These are phyloP conservation scores for Leptosphaerulina australis DNA, from an alignment of 2,329 filamentous ascomycete genomes.

Conservation along the genomic window DNA sequence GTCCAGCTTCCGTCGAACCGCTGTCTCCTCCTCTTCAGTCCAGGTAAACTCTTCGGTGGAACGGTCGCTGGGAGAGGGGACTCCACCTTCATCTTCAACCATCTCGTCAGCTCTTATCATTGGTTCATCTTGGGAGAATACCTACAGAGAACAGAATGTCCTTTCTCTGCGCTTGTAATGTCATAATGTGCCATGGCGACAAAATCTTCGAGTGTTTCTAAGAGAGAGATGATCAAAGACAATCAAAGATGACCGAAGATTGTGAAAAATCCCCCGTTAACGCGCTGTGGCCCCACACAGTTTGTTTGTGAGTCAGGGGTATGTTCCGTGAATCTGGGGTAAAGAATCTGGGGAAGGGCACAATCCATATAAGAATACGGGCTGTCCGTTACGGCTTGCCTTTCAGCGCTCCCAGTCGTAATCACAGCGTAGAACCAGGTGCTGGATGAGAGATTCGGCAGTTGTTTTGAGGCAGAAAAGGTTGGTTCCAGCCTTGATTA, in stretches of 20 bases:
- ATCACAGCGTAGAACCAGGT: conserved; percentile 18
- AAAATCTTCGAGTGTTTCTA: neutral
- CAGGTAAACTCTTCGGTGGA: conserved; percentile 51
- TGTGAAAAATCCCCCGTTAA: conserved; percentile 7
- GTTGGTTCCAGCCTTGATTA: conserved; percentile 24
- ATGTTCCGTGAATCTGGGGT: conserved; percentile 27
- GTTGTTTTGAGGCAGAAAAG: conserved; percentile 30
- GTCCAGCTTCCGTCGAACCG: conserved; percentile 60
- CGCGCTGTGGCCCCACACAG: conserved; percentile 26
- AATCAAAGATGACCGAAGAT: neutral
- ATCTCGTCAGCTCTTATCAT: neutral
- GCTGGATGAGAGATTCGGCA: conserved; percentile 35
- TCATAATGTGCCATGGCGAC: conserved; percentile 1
- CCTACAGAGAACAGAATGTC: conserved; percentile 11
- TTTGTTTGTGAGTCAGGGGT: conserved; percentile 13
- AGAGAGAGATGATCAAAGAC: neutral
- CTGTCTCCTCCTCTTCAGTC: conserved; percentile 59
- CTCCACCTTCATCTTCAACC: conserved; percentile 11
- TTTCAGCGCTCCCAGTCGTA: conserved; percentile 4
- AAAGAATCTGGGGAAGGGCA: conserved; percentile 36
- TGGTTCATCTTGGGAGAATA: neutral
- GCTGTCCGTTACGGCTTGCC: conserved; percentile 24
- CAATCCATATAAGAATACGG: conserved; percentile 39
- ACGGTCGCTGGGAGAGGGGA: conserved; percentile 30
- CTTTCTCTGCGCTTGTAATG: conserved; percentile 4